These are phyloP conservation scores for Xanthoconium purpureum DNA, from an alignment of 768 basidiomycete species.

Conservation along the genomic window DNA sequence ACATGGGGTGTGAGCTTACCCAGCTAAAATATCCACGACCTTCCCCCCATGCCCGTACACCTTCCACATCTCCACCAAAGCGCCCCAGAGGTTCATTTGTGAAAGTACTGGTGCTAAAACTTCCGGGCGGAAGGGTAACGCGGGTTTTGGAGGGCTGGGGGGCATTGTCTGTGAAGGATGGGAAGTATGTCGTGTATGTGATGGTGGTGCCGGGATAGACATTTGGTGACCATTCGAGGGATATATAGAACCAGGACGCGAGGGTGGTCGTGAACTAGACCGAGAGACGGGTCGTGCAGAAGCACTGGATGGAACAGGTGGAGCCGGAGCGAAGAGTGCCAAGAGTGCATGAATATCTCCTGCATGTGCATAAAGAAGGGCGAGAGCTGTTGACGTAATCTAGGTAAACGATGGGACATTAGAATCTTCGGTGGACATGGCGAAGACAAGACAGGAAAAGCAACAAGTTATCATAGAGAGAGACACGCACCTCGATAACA, in stretches of 20 bases:
- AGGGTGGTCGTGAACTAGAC: constrained; percentile 22
- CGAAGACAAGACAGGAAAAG: not conserved
- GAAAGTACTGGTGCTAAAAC: constrained; percentile 21
- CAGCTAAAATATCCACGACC: constrained; percentile 23
- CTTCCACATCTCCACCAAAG: constrained; percentile 30
- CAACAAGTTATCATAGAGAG: not conserved
- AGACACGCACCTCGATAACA: constrained; percentile 32
- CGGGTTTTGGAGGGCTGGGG: not conserved
- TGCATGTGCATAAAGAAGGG: constrained; percentile 26
- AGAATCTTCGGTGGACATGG: constrained; percentile 15
- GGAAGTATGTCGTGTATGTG: constrained; percentile 8
- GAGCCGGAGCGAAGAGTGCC: constrained; percentile 14
- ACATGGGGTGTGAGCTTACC: constrained; percentile 14
- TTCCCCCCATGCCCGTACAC: constrained; percentile 16
- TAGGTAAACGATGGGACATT: constrained; percentile 6
- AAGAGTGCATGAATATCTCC: constrained; percentile 23
- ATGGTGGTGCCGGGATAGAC: constrained; percentile 4
- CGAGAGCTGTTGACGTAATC: constrained; percentile 31
- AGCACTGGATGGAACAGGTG: constrained; percentile 1
- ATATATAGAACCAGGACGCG: constrained; percentile 18
- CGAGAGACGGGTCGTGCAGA: constrained; percentile 21
- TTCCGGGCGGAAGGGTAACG: constrained; percentile 16
- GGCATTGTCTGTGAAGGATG: constrained; percentile 7
- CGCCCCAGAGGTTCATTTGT: constrained; percentile 20
- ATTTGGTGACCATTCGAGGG: constrained; percentile 5